Evolutionary conservation across 208 protist species (phyloP), one percentile per base, ranked within the genome.

Genomic region (Wallacemonas rigidus): DNA sequence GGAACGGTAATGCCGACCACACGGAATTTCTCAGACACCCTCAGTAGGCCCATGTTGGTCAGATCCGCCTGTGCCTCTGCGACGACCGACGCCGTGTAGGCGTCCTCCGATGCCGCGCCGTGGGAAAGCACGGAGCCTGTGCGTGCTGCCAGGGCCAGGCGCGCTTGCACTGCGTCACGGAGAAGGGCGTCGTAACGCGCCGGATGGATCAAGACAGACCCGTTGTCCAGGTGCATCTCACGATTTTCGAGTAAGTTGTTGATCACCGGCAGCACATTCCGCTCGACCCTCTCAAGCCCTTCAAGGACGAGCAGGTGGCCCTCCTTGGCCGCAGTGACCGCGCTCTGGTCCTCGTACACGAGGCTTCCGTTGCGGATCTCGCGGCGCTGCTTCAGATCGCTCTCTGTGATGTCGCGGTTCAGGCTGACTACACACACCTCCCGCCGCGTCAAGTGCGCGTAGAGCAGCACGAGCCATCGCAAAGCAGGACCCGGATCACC

Each of bases 211-310:
- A 98, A 86, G 40, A 97, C 95, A 39, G 84, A 73, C 38, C 97
- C 96, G 73, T 98, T 97, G 69, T 98, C 95, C 1, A 98, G 85
- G 48, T 88, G 77, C 98, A 99, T 98, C 77, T 99, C 98, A 11
- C 97, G 76, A 72, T 98, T 99, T 69, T 98, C 93, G 8, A 98
- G 79, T n/a, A 98, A 80, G 70, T 98, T 98, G 86, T 99, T 98
- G 67, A 98, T 87, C 26, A 98, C 86, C 3, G 94, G 90, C 36
- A 98, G 82, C 36, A 98, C 93, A 80, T 99, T 99, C 15, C 95
- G 90, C 81, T 98, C 98, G 11, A 93, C 95, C 74, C 92, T 87
- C 74, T 98, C 96, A 36, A 99, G 72, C 7, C 97, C 98, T 40
- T 99, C 97, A 38, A 99, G 79, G 12, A 98, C 80, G n/a, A 98